Evolutionary conservation across 352 stramenopile genomes (phyloP).

Genomic region (Pythium insidiosum): DNA sequence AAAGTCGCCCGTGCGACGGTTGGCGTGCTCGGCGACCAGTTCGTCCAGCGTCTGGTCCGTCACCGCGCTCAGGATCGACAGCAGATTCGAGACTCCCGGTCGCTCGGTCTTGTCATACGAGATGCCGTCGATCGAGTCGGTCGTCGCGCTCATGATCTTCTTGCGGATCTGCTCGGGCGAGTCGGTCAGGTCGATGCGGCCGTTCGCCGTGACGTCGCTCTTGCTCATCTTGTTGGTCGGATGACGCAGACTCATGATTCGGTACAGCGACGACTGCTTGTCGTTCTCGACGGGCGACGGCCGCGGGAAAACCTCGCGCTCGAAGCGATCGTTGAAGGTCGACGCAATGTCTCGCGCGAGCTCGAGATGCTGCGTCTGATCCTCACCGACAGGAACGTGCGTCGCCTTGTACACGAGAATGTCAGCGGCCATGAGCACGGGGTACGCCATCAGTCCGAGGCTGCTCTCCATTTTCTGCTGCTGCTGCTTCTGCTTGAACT

Average conservation of each 20-base stretch:
- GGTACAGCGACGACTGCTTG: constrained; percentile 47
- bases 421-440: constrained; percentile 98
- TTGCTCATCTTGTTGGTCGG: constrained; percentile 99
- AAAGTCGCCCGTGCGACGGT: constrained; percentile 84
- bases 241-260: constrained; percentile 97
- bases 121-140: constrained; percentile 69
- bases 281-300: constrained; percentile 41
- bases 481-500: constrained; percentile 98
- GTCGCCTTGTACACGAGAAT: constrained; percentile 98
- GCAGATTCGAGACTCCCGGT: constrained; percentile 94
- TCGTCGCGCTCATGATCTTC: constrained; percentile 90
- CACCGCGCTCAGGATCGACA: constrained; percentile 86
- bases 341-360: constrained; percentile 95
- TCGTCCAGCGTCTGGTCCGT: constrained; percentile 75
- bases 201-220: constrained; percentile 85
- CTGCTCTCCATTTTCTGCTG: constrained; percentile 65
- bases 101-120: constrained; percentile 88
- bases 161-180: constrained; percentile 50
- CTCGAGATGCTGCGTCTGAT: constrained; percentile 98
- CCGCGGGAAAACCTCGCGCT: constrained; percentile 41
- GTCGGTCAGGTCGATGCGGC: constrained; percentile 93
- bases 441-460: constrained; percentile 96
- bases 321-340: constrained; percentile 96
- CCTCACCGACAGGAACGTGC: constrained; percentile 97
- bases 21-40: constrained; percentile 47